phyloP scores from a whole-genome alignment of 257 asterid species.

The Nicotiana noctiflora region DNA sequence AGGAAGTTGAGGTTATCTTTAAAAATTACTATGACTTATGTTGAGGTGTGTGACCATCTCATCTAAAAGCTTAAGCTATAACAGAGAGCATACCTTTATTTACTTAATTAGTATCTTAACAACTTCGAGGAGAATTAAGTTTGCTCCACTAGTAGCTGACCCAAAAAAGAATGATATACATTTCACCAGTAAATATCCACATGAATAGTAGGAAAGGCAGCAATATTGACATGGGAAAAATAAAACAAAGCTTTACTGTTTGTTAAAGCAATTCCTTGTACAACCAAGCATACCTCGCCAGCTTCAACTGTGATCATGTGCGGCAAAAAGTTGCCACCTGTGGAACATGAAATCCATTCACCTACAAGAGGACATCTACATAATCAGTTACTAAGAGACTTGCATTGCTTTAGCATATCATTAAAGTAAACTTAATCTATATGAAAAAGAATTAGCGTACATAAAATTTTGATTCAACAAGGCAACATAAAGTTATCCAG shows the following conservation, averaged over 20 bases:
- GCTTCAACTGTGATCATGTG: constrained; percentile 52
- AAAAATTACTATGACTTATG: no score
- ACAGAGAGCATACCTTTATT: no score
- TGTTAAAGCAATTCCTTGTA: not conserved
- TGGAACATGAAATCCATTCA: constrained; percentile 49
- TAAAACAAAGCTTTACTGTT: not conserved
- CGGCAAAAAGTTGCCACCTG: constrained; percentile 66
- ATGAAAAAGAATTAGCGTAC: not conserved
- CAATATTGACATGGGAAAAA: not conserved
- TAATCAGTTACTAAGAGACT: not conserved
- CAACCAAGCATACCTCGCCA: constrained; percentile 53
- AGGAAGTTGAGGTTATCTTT: not conserved
- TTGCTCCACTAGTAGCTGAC: not conserved
- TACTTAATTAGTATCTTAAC: no score
- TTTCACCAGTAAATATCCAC: not conserved
- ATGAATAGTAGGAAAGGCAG: not conserved
- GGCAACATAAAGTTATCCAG: not conserved
- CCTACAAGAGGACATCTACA: constrained; percentile 28
- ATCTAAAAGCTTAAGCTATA: no score
- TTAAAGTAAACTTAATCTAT: not conserved
- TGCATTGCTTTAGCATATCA: not conserved
- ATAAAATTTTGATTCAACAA: not conserved
- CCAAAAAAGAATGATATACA: not conserved
- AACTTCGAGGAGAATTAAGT: no score
- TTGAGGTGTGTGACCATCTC: no score